A percentile compares a stretch with the other conserved stretches of the same genome.
These are phyloP conservation scores for Ambrosia artemisiifolia DNA, from an alignment of 129 eudicot species.

Conservation along the genomic window DNA sequence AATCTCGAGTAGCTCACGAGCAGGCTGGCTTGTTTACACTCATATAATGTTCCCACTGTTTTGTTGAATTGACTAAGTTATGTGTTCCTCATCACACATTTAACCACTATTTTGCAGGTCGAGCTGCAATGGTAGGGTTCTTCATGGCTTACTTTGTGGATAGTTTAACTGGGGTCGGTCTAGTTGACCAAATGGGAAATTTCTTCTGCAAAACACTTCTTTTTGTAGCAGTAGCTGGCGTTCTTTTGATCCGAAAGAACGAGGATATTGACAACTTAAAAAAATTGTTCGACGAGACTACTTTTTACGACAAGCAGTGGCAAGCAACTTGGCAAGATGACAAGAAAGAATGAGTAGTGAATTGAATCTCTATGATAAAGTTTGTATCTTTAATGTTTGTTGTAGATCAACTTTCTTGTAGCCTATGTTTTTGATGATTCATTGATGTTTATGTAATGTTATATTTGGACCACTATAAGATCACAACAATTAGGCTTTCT, in stretches of 20 bases:
- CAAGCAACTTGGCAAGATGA: conserved; percentile 99
- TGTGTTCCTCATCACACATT: neutral
- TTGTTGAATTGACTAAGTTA: neutral
- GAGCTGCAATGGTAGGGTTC: conserved; percentile 99
- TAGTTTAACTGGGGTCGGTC: conserved; percentile 94
- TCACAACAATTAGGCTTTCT: conserved; percentile 12
- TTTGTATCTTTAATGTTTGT: conserved; percentile 22
- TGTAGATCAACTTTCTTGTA: conserved; percentile 32
- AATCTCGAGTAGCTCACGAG: no score
- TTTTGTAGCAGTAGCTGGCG: conserved; percentile 85
- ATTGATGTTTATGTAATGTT: conserved; percentile 16
- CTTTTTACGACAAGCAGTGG: conserved; percentile 98
- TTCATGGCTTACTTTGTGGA: conserved; percentile 98
- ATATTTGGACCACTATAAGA: conserved; percentile 20
- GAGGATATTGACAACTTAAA: conserved; percentile 85
- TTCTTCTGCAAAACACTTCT: conserved; percentile 97
- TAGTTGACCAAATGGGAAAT: conserved; percentile 98
- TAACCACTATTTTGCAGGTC: conserved; percentile 49
- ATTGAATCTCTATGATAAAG: conserved; percentile 12
- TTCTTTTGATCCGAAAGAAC: conserved; percentile 79
- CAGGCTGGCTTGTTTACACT: no score
- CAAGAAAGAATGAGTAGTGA: conserved; percentile 38
- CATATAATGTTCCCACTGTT: neutral
- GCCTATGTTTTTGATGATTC: conserved; percentile 31
- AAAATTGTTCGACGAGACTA: conserved; percentile 82